phyloP scores from a whole-genome alignment of 345 rosid species.

The Acer yangbiense region DNA sequence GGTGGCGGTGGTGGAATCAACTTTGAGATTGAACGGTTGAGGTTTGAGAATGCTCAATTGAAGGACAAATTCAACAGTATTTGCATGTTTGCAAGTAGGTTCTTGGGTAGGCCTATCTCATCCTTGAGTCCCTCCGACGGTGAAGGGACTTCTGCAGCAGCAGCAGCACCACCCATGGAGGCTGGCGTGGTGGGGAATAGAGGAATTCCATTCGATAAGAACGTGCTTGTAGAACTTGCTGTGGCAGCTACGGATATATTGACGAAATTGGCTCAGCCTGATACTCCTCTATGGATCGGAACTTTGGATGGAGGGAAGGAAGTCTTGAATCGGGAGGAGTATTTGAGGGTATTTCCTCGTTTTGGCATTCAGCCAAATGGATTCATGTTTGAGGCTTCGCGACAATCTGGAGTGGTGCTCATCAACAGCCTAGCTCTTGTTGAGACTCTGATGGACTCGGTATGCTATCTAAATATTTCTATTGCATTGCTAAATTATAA shows the following conservation, averaged over 20 bases:
- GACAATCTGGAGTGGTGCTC: conserved; percentile 55
- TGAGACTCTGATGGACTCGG: conserved; percentile 73
- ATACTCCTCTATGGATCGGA: conserved; percentile 54
- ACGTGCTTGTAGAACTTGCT: conserved; percentile 50
- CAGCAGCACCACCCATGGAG: not conserved
- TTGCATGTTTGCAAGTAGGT: conserved; percentile 52
- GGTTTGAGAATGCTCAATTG: conserved; percentile 65
- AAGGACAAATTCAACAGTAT: conserved; percentile 55
- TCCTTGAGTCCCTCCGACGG: conserved; percentile 12
- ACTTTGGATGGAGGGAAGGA: conserved; percentile 47
- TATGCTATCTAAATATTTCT: conserved; percentile 27
- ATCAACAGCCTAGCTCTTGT: conserved; percentile 57
- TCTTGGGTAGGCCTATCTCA: conserved; percentile 51
- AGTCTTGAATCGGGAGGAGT: conserved; percentile 54
- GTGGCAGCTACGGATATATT: conserved; percentile 64
- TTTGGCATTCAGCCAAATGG: conserved; percentile 36
- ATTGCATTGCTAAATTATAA: not conserved
- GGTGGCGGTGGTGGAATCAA: conserved; percentile 38
- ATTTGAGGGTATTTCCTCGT: conserved; percentile 41
- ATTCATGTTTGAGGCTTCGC: conserved; percentile 50
- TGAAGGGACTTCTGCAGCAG: too few species aligned
- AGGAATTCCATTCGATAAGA: conserved; percentile 36
- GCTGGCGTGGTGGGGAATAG: conserved; percentile 1
- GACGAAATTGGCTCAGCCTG: conserved; percentile 52
- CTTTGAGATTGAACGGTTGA: conserved; percentile 53